A percentile compares a stretch with the other conserved stretches of the same genome.
These are phyloP conservation scores for Dacryopinax primogenitus DNA, from an alignment of 768 basidiomycete species.

Conservation along the genomic window DNA sequence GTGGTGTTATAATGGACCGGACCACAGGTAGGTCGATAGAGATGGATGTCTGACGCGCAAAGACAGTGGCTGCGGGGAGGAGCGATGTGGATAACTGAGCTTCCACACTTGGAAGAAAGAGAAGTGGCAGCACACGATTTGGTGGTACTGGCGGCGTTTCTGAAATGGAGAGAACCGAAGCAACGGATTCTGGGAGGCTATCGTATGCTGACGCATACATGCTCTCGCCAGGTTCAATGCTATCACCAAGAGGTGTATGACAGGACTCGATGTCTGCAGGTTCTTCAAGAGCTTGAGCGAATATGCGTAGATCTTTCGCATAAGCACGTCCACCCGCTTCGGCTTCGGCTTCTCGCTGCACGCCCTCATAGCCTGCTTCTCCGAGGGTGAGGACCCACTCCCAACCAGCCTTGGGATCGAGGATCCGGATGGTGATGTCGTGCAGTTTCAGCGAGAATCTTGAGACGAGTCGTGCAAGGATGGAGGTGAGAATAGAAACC, in stretches of 20 bases:
- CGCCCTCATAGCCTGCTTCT: not conserved
- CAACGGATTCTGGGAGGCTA: not conserved
- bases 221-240: not conserved
- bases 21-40: not conserved
- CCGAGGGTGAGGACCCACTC: conserved; percentile 1
- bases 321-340: conserved; percentile 1
- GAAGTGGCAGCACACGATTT: not conserved
- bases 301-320: not conserved
- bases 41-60: not conserved
- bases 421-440: conserved; percentile 53
- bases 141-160: not conserved
- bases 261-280: not conserved
- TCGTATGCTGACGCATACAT: conserved; percentile 1
- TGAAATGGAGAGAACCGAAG: not conserved
- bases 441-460: conserved; percentile 64
- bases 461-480: conserved; percentile 66
- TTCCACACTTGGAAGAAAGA: not conserved
- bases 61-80: not conserved
- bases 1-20: not conserved
- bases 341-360: not conserved
- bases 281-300: not conserved
- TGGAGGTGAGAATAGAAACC: conserved; percentile 64
- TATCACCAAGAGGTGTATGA: not conserved
- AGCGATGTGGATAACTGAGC: not conserved
- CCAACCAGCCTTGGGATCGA: conserved; percentile 36